Base-by-base conservation (phyloP, 2,329 filamentous ascomycete genomes). In the Sporothrix curviconia region DNA sequence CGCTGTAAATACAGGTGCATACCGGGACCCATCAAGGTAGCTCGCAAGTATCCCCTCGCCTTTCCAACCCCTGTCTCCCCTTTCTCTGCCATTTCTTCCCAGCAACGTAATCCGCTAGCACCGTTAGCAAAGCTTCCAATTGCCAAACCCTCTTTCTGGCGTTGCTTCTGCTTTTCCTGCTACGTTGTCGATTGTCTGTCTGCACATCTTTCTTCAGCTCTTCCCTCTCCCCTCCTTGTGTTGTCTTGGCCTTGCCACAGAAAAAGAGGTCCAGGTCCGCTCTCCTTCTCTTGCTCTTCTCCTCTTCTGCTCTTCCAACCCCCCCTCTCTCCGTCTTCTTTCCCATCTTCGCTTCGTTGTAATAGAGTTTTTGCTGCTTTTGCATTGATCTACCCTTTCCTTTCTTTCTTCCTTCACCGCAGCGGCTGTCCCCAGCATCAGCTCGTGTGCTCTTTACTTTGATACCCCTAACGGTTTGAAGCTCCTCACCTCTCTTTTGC, bases 381-480 rank as follows among this genome's bases (percentile, higher is more conserved):
- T 46, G 49, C 47, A 47, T 47, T 54, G 46, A 47, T 42, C 32
- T 32, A 40, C n/a, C n/a, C 53, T 22, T 30, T 42, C 50, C 24
- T n/a, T 15, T 40, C 25, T 39, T 39, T 40, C 24, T 22, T 40
- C 32, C n/a, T 37, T 14, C 36, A 37, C 36, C 6, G 7, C 7
- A n/a, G 15, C 15, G 36, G 4, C 6, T 37, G 39, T 42, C 39
- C 6, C 4, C 24, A 30, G 37, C 50, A 30, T 32, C 19, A 22
- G 32, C 52, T 28, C 15, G 8, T 34, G 34, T 22, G 32, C 39
- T 17, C 24, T 54, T 46, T 42, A 14, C 51, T 50, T 57, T 55
- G 59, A 61, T 61, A 61, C 59, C 59, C 59, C 32, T 39, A 37
- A 34, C 55, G 15, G 53, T 24, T 47, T 46, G 46, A 44, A 51